These are phyloP conservation scores for Blepharisma japonicum DNA, from an alignment of 73 alveolate species.

Conservation along the genomic window DNA sequence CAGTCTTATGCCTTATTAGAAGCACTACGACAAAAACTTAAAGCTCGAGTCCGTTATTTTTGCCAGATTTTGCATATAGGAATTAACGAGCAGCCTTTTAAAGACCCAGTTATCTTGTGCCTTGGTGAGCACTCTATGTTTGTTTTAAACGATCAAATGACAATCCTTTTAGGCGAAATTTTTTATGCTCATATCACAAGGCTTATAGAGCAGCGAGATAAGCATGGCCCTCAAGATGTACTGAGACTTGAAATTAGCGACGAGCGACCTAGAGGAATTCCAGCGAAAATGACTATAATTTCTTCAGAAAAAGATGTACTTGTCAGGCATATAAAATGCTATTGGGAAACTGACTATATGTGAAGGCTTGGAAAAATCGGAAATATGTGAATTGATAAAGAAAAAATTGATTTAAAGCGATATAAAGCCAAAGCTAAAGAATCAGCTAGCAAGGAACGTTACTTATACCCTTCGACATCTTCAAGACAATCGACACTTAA, in stretches of 20 bases:
- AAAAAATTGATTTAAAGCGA: slow-evolving; percentile 3
- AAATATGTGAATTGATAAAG: slow-evolving; percentile 17
- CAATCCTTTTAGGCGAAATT: not conserved
- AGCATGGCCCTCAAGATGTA: not conserved
- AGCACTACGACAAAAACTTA: not conserved
- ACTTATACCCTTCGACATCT: slow-evolving; percentile 5
- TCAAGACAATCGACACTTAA: slow-evolving; percentile 1
- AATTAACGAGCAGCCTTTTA: slow-evolving; percentile 1
- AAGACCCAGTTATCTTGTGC: slow-evolving; percentile 13
- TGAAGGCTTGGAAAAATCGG: slow-evolving; percentile 36
- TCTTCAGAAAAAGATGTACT: slow-evolving; percentile 42
- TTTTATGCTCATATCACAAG: not conserved
- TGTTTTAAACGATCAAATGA: not conserved
- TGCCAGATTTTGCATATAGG: slow-evolving; percentile 17
- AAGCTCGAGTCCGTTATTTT: slow-evolving; percentile 19
- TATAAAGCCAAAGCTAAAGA: not conserved
- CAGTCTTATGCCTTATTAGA: slow-evolving; percentile 21
- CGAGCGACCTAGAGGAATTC: slow-evolving; percentile 14
- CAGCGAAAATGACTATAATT: slow-evolving; percentile 23
- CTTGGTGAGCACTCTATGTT: slow-evolving; percentile 26
- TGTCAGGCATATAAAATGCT: slow-evolving; percentile 41
- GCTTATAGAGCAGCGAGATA: not conserved
- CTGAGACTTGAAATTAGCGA: slow-evolving; percentile 3
- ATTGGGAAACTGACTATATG: slow-evolving; percentile 63
- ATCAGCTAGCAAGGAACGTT: not conserved